Conservation (phyloP, 2,329 filamentous ascomycete genomes). For the Boeremia exigua region DNA sequence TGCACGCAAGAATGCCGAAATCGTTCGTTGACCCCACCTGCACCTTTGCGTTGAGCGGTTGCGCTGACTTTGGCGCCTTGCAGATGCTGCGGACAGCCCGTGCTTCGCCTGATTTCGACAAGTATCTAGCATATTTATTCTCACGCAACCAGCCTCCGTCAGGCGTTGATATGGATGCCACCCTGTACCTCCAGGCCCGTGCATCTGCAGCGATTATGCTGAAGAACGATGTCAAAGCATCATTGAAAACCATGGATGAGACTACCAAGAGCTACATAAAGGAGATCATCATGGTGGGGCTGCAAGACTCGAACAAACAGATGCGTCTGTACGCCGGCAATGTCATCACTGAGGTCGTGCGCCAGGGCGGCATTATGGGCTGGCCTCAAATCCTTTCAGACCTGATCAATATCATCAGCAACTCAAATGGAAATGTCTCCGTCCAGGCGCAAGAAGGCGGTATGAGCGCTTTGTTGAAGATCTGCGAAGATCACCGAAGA, state of each 20-base stretch:
- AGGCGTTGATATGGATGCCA: constrained; percentile 63
- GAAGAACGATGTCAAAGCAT: constrained; percentile 85
- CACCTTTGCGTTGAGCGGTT: constrained; percentile 4
- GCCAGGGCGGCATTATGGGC: constrained; percentile 80
- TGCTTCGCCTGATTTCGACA: constrained; percentile 89
- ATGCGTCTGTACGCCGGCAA: constrained; percentile 90
- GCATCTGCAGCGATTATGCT: constrained; percentile 91
- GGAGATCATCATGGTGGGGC: constrained; percentile 74
- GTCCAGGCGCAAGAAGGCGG: constrained; percentile 85
- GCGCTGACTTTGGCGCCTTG: constrained; percentile 32
- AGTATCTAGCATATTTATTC: constrained; percentile 93
- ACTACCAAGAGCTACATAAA: constrained; percentile 78
- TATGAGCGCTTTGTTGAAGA: constrained; percentile 90
- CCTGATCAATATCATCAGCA: constrained; percentile 77
- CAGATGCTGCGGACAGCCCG: constrained; percentile 95
- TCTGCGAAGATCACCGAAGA: constrained; percentile 94
- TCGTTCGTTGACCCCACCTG: constrained; percentile 62
- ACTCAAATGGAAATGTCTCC: constrained; percentile 70
- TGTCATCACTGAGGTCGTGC: constrained; percentile 91
- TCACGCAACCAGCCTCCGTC: constrained; percentile 69
- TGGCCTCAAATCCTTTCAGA: constrained; percentile 93
- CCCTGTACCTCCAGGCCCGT: constrained; percentile 77
- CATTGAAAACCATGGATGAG: constrained; percentile 78
- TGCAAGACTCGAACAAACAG: constrained; percentile 81
- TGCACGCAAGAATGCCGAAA: constrained; percentile 87